These are phyloP conservation scores for Leccinum boreale DNA, from an alignment of 768 basidiomycete genomes.

Conservation along the genomic window DNA sequence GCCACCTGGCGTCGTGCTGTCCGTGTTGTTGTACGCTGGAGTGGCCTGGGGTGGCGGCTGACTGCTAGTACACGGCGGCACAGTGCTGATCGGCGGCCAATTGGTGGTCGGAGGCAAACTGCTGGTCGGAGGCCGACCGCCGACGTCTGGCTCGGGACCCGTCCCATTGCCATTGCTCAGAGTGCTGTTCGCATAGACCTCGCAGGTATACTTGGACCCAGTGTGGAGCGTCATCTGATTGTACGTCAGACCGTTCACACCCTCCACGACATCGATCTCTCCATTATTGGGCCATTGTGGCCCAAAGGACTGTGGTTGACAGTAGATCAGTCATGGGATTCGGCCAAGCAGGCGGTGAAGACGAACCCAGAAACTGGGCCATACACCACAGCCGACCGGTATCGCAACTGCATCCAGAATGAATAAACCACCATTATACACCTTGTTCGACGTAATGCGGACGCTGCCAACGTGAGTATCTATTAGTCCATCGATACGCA, in stretches of 20 bases:
- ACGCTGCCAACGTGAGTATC: constrained; percentile 39
- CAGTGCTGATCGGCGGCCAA: neutral
- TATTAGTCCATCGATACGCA: neutral
- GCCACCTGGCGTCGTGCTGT: neutral
- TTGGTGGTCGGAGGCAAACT: neutral
- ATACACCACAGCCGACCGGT: constrained; percentile 64
- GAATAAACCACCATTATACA: constrained; percentile 62
- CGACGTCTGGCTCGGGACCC: neutral
- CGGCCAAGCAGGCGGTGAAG: neutral
- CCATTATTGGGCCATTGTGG: constrained; percentile 51
- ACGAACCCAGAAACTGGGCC: constrained; percentile 56
- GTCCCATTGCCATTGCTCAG: neutral
- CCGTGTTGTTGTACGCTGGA: neutral
- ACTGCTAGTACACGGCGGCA: neutral
- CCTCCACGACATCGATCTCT: constrained; percentile 76
- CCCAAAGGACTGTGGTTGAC: constrained; percentile 37
- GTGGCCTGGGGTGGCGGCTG: neutral
- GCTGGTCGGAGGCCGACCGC: neutral
- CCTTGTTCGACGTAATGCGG: constrained; percentile 60
- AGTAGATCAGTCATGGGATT: neutral
- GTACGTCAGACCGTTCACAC: constrained; percentile 52
- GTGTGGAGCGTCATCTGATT: constrained; percentile 73
- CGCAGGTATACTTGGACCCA: constrained; percentile 35
- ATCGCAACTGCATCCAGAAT: constrained; percentile 66
- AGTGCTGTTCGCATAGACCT: constrained; percentile 5